phyloP scores from a whole-genome alignment of 2,329 filamentous ascomycete species.

The Aspergillus arachidicola region DNA sequence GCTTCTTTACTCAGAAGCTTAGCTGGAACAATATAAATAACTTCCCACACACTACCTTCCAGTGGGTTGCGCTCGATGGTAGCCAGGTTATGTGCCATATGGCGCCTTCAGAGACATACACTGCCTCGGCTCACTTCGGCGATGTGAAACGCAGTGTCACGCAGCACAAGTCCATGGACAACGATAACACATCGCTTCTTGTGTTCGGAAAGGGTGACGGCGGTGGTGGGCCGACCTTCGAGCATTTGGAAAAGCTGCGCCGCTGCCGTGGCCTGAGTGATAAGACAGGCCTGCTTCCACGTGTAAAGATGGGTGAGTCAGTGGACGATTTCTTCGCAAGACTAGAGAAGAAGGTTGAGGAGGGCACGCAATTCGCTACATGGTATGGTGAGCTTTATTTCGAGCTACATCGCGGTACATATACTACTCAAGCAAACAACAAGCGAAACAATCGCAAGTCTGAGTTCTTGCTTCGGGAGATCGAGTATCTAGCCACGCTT shows the following conservation, averaged over 20 bases:
- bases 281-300: slow-evolving; percentile 77
- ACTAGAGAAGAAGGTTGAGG: slow-evolving; percentile 73
- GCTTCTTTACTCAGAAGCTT: slow-evolving; percentile 97
- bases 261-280: slow-evolving; percentile 91
- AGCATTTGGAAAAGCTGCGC: slow-evolving; percentile 91
- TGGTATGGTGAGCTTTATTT: slow-evolving; percentile 99
- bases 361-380: slow-evolving; percentile 74
- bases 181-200: slow-evolving; percentile 85
- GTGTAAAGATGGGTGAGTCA: slow-evolving; percentile 83
- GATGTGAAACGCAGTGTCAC: slow-evolving; percentile 87
- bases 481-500: slow-evolving; percentile 85
- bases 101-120: slow-evolving; percentile 94
- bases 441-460: slow-evolving; percentile 89
- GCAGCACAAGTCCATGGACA: slow-evolving; percentile 94
- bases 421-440: slow-evolving; percentile 97
- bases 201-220: slow-evolving; percentile 97
- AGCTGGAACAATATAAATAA: slow-evolving; percentile 99
- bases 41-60: slow-evolving; percentile 98
- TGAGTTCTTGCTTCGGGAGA: slow-evolving; percentile 81
- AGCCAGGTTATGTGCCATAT: slow-evolving; percentile 98
- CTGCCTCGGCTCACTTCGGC: slow-evolving; percentile 89
- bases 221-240: slow-evolving; percentile 90
- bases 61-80: slow-evolving; percentile 94
- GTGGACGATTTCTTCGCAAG: slow-evolving; percentile 94
- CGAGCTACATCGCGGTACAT: slow-evolving; percentile 93